Base-by-base conservation (phyloP, 2,329 filamentous ascomycete genomes). In the Coniosporium tulheliwenetii region DNA sequence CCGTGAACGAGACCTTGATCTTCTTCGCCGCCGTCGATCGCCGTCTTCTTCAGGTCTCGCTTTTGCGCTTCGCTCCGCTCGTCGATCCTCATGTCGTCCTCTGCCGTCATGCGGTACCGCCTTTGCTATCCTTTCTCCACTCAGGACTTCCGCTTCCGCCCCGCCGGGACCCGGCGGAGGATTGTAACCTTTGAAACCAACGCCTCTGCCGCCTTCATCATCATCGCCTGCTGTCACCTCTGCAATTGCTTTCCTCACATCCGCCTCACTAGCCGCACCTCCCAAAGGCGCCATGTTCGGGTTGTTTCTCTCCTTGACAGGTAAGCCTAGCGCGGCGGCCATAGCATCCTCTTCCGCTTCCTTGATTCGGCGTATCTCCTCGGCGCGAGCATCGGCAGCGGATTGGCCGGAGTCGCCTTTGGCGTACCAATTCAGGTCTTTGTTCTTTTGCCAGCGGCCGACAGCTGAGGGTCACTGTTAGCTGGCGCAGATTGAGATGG, bases 301-400 rank as follows among this genome's bases (percentile, higher is more conserved):
- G 56, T 91, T 93, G 2, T 72, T 70, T 1, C 66, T 65, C 38
- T 75, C 71, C 1, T 79, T 73, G 1, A 81, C 70, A 0, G 85
- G 85, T 29, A 95, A 64, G 0, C 91, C 91, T 41, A 98, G 65
- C 0, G 87, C 87, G 36, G 69, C 71, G 2, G 85, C 79, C 56
- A 96, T 79, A 1, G 87, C 91, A 58, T 95, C 89, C 56, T 94
- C 84, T 54, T 98, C 91, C 0, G 82, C 85, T 58, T 94, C 83
- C 54, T 94, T 95, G 56, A 95, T 72, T 49, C 72, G 77, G 50
- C 77, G 75, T 50, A 91, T 71, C 60, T 95, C 89, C 52, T 85
- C 81, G 45, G 76, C 77, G 41, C 81, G 70, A 54, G 51, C 55
- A 52, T 81, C 73, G 33, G 55, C 47, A 34, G 71, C 62, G 9